These are phyloP conservation scores for Yarrowia alimentaria DNA, from an alignment of 805 yeast species.

Conservation along the genomic window DNA sequence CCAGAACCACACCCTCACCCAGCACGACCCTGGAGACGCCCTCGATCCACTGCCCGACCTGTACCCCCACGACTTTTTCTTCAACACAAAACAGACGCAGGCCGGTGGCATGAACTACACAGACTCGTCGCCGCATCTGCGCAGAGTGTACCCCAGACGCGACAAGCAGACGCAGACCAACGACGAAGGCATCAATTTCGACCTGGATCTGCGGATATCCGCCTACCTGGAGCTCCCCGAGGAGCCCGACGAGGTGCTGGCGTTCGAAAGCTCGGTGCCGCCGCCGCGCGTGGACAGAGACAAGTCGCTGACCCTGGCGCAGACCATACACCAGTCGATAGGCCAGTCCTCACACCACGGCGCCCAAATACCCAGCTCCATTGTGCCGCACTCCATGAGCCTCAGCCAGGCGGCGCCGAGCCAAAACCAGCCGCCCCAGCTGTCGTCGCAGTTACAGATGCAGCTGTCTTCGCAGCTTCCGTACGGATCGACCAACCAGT, in stretches of 20 bases:
- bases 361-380: no score
- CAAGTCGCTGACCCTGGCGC: not conserved
- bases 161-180: slow-evolving; percentile 26
- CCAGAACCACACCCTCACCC: slow-evolving; percentile 21
- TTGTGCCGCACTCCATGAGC: not conserved
- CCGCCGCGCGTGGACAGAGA: slow-evolving; percentile 15
- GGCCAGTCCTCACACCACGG: slow-evolving; percentile 5
- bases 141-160: slow-evolving; percentile 23
- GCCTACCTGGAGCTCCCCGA: slow-evolving; percentile 27
- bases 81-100: slow-evolving; percentile 21
- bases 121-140: slow-evolving; percentile 15
- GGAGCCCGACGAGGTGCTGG: slow-evolving; percentile 18
- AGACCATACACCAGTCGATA: not conserved
- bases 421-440: not conserved
- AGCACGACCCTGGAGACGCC: slow-evolving; percentile 19
- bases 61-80: slow-evolving; percentile 20
- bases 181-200: slow-evolving; percentile 27
- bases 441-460: not conserved
- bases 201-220: slow-evolving; percentile 27
- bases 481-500: not conserved
- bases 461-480: not conserved
- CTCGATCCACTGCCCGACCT: slow-evolving; percentile 23
- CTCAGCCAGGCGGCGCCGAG: slow-evolving; percentile 1
- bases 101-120: slow-evolving; percentile 24
- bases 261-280: slow-evolving; percentile 20